Conservation (phyloP, 345 rosid species). For the Gossypioides kirkii region DNA sequence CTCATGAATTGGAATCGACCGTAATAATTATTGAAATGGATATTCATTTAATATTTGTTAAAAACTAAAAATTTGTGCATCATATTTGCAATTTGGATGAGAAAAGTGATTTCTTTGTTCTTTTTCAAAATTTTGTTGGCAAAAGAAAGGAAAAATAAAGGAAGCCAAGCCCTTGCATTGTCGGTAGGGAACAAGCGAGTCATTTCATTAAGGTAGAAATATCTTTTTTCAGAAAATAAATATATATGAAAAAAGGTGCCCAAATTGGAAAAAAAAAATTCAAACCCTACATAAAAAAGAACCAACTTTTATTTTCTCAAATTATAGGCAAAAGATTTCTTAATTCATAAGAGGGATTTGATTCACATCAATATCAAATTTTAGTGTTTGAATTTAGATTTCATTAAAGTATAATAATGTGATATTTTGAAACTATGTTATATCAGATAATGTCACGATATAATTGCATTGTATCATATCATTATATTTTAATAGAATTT, state of each 20-base stretch:
- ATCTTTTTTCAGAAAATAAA: not conserved
- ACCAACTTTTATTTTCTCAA: no score
- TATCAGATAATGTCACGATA: no score
- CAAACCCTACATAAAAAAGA: no score
- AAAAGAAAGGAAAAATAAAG: not conserved
- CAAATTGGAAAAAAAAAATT: not conserved
- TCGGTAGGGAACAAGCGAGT: not conserved
- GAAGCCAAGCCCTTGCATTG: not conserved
- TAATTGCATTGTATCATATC: no score
- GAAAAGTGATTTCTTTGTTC: not conserved
- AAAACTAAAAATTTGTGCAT: not conserved
- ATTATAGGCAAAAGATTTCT: not conserved
- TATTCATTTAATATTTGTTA: not conserved
- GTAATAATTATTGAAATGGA: not conserved
- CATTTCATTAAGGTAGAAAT: not conserved
- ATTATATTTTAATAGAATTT: no score
- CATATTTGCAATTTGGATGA: not conserved
- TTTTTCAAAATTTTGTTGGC: not conserved
- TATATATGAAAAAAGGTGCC: not conserved
- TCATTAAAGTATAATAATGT: no score
- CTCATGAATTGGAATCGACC: no score
- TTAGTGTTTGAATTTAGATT: no score
- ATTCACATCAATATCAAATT: no score
- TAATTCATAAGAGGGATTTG: not conserved
- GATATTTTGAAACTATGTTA: no score